Evolutionary conservation across 257 asterid species (phyloP).

Genomic region (Solanum medicagineum): DNA sequence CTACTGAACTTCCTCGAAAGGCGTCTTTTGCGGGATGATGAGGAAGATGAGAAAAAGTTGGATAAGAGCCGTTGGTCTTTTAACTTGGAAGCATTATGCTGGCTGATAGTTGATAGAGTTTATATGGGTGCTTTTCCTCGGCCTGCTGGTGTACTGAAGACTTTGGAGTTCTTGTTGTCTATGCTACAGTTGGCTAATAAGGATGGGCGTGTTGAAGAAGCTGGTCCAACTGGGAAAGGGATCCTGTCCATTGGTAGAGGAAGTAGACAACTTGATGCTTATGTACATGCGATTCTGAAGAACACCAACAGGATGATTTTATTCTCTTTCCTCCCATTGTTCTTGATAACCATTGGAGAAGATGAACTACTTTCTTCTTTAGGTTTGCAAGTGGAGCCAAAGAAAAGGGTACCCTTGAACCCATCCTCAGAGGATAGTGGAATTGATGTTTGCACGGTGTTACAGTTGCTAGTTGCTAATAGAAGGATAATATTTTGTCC

Average conservation of each 20-base stretch:
- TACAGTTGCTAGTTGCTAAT: conserved; percentile 86
- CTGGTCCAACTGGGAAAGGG: conserved; percentile 72
- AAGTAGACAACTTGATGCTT: conserved; percentile 77
- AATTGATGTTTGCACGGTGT: conserved; percentile 53
- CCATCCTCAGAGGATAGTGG: conserved; percentile 53
- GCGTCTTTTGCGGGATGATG: conserved; percentile 89
- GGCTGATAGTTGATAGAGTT: conserved; percentile 89
- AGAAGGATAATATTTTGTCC: conserved; percentile 86
- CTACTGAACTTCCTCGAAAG: conserved; percentile 93
- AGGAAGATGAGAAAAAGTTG: conserved; percentile 80
- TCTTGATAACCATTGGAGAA: conserved; percentile 77
- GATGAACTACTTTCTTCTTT: conserved; percentile 68
- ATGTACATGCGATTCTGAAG: conserved; percentile 64
- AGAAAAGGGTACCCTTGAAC: conserved; percentile 33
- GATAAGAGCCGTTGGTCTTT: conserved; percentile 82
- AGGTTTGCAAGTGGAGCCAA: conserved; percentile 63
- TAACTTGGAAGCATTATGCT: conserved; percentile 80
- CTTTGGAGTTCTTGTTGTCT: conserved; percentile 87
- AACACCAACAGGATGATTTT: conserved; percentile 70
- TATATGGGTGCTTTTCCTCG: conserved; percentile 97
- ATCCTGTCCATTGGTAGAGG: conserved; percentile 94
- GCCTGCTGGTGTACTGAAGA: conserved; percentile 73
- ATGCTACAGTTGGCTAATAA: conserved; percentile 96
- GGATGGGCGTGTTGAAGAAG: conserved; percentile 93
- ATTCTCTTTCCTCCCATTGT: conserved; percentile 94